These are phyloP conservation scores for Cutaneotrichosporon mucoides DNA, from an alignment of 1,284 basidiomycete species.

Conservation along the genomic window DNA sequence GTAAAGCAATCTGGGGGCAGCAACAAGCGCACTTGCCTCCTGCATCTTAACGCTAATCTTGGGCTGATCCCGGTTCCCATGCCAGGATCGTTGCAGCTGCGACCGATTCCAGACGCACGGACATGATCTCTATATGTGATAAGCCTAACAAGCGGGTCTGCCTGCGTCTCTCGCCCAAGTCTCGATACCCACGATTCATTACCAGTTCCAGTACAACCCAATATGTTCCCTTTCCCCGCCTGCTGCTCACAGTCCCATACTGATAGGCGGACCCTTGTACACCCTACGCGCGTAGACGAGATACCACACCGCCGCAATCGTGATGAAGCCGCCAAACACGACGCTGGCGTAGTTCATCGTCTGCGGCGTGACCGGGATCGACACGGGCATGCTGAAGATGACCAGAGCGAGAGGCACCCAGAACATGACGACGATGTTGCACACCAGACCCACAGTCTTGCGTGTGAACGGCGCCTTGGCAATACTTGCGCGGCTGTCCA, in stretches of 20 bases:
- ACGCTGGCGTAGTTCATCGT: constrained; percentile 51
- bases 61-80: no score
- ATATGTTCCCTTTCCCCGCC: no score
- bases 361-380: constrained; percentile 42
- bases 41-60: no score
- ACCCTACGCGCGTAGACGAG: constrained; percentile 37
- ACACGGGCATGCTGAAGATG: constrained; percentile 35
- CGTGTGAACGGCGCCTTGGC: constrained; percentile 7
- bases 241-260: background rate
- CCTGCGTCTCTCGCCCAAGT: no score
- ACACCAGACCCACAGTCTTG: constrained; percentile 4
- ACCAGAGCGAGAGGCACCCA: constrained; percentile 16
- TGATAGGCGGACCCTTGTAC: constrained; percentile 31
- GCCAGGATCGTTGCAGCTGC: no score
- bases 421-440: constrained; percentile 14
- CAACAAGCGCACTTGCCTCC: no score
- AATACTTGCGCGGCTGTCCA: constrained; percentile 9
- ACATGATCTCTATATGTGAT: no score
- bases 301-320: constrained; percentile 46
- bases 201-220: no score
- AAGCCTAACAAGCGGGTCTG: no score
- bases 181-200: no score
- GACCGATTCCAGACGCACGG: no score
- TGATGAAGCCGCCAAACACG: constrained; percentile 45
- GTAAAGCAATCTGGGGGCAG: no score